Evolutionary conservation across 2,329 filamentous ascomycete species (phyloP).

Genomic region (Cordyceps fumosorosea): DNA sequence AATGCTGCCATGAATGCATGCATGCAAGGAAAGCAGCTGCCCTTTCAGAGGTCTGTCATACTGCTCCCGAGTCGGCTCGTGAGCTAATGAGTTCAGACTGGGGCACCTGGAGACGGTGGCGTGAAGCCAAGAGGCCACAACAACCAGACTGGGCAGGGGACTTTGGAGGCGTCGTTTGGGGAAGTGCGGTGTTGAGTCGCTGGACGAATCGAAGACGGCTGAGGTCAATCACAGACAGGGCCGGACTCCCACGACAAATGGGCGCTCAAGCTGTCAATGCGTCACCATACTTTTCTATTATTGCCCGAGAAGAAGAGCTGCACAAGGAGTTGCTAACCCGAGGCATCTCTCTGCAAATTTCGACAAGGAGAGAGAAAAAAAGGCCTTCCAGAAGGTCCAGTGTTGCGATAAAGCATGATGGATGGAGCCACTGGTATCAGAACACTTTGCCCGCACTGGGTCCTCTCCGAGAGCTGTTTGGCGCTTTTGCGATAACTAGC

Average conservation of each 20-base stretch:
- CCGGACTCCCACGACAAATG: not conserved
- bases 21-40: not conserved
- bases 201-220: not conserved
- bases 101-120: slow-evolving; percentile 13
- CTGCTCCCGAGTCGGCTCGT: slow-evolving; percentile 10
- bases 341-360: not conserved
- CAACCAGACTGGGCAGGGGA: slow-evolving; percentile 13
- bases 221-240: not conserved
- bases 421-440: not conserved
- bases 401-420: not conserved
- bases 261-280: not conserved
- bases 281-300: not conserved
- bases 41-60: slow-evolving; percentile 1
- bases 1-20: slow-evolving; percentile 3
- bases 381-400: not conserved
- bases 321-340: not conserved
- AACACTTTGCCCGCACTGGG: not conserved
- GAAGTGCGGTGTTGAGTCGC: not conserved
- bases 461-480: not conserved
- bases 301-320: not conserved
- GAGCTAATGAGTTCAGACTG: slow-evolving; percentile 12
- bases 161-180: slow-evolving; percentile 2
- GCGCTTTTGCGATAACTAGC: not conserved
- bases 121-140: slow-evolving; percentile 12
- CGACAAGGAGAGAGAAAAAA: not conserved